phyloP scores from a whole-genome alignment of 1,284 basidiomycete species.

The Thelephora terrestris region DNA sequence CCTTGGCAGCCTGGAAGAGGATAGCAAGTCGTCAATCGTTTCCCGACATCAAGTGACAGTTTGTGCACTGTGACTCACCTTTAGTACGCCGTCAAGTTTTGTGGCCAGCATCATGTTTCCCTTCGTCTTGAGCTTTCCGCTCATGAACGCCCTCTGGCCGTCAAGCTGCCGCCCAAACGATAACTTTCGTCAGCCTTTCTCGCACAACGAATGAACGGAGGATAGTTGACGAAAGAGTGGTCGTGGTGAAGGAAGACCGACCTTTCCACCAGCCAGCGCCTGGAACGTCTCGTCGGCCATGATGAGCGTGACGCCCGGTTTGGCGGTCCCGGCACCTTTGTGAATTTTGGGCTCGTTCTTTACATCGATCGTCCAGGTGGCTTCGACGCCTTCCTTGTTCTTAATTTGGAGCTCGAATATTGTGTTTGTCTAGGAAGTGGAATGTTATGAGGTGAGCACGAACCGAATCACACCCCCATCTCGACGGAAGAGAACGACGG shows the following conservation, averaged over 20 bases:
- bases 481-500: background rate
- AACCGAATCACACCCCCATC: background rate
- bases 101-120: slow-evolving; percentile 86
- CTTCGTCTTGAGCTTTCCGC: slow-evolving; percentile 78
- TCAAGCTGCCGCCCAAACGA: slow-evolving; percentile 39
- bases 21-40: background rate
- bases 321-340: slow-evolving; percentile 67
- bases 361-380: slow-evolving; percentile 89
- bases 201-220: background rate
- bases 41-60: background rate
- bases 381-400: slow-evolving; percentile 70
- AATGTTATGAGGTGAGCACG: background rate
- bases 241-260: slow-evolving; percentile 25
- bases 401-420: slow-evolving; percentile 86
- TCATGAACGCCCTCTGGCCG: slow-evolving; percentile 93
- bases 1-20: slow-evolving; percentile 22
- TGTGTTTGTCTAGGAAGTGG: slow-evolving; percentile 64
- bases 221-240: background rate
- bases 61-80: slow-evolving; percentile 48
- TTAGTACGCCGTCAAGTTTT: slow-evolving; percentile 76
- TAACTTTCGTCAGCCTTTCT: background rate
- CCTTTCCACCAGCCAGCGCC: slow-evolving; percentile 62
- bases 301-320: slow-evolving; percentile 70
- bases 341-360: slow-evolving; percentile 83
- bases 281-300: slow-evolving; percentile 63